A percentile compares a stretch with the other conserved stretches of the same genome.
phyloP scores from a whole-genome alignment of 2,329 filamentous ascomycete genomes.

The Epichloe typhina region DNA sequence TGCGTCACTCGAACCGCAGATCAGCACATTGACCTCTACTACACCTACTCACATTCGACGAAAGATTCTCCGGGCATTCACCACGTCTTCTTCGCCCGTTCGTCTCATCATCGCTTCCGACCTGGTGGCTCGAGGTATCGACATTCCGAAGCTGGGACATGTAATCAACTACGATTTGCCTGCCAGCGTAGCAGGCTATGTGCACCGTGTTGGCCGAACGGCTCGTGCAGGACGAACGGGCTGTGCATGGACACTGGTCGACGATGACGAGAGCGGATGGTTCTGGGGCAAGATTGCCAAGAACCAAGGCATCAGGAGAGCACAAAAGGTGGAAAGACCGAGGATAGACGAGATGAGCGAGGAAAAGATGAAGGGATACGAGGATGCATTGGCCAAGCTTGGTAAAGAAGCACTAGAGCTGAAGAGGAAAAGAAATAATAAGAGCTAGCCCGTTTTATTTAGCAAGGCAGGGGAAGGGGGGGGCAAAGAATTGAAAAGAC shows the following conservation, averaged over 20 bases:
- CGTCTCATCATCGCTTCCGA: constrained; percentile 81
- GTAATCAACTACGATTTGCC: constrained; percentile 94
- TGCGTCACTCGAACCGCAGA: constrained; percentile 39
- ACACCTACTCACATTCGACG: constrained; percentile 58
- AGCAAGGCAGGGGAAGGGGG: too few relatives aligned
- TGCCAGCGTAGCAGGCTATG: constrained; percentile 65
- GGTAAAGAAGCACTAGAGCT: constrained; percentile 41
- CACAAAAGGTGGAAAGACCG: constrained; percentile 32
- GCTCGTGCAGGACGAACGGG: constrained; percentile 67
- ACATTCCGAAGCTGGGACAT: constrained; percentile 65
- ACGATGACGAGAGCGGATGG: constrained; percentile 74
- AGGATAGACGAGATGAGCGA: constrained; percentile 34
- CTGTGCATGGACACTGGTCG: constrained; percentile 75
- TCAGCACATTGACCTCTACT: constrained; percentile 65
- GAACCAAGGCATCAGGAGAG: constrained; percentile 34
- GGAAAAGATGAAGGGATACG: constrained; percentile 33
- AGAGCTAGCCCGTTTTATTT: not conserved
- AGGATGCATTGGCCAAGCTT: constrained; percentile 46
- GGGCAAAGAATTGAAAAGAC: too few relatives aligned
- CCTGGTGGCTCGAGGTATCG: constrained; percentile 82
- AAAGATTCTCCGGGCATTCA: constrained; percentile 55
- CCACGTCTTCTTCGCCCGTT: constrained; percentile 49
- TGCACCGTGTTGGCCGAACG: constrained; percentile 85
- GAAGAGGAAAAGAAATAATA: constrained; percentile 12
- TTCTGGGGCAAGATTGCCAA: constrained; percentile 75